Base-by-base conservation (phyloP, 1,284 basidiomycete species). In the Cutaneotrichosporon arboriforme region DNA sequence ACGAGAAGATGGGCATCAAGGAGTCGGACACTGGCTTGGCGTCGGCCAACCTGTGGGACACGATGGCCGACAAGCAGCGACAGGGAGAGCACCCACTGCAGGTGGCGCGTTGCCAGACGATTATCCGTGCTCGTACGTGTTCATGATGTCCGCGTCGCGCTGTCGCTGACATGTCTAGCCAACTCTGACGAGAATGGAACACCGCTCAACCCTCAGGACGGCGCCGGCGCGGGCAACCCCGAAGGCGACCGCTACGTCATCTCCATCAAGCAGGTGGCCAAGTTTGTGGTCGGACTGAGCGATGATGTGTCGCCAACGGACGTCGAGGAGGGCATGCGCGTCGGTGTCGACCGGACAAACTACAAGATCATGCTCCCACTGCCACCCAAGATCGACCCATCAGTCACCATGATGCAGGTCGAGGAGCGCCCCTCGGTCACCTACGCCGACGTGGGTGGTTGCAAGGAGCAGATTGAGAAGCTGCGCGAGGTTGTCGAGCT, bases 331-430 rank as follows among this genome's bases (percentile, higher is more conserved):
- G 96, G 96, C 40, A 99, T 99, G 96, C 86, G 96, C 46, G 96
- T 99, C 47, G 96, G 73, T 38, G 75, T 77, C 22, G 73, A 74
- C 56, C 63, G 73, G 47, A 93, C 87, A 64, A 97, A 97, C 75
- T 99, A 99, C 74, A 93, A 97, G 76, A 98, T 99, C 62, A 91
- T 97, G 77, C 97, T 99, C 61, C 96, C 96, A n/a, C 77, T 98
- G n/a, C 96, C 96, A 40, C 96, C 96, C 36, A 97, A 96, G 79
- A 99, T 99, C 64, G 96, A 99, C 74, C 92, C 96, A 3, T 96
- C 92, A 0, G 96, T 99, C 4, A 98, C 96, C 14, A 97, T 98
- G 94, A 99, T 99, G 96, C 94, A 98, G 76, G 94, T 98, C 42
- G 94, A 98, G 75, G 94, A 98, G 77, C 94, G 97, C 74, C 94